Base-by-base conservation (phyloP, 805 yeast species). In the Pichia pseudocactophila region DNA sequence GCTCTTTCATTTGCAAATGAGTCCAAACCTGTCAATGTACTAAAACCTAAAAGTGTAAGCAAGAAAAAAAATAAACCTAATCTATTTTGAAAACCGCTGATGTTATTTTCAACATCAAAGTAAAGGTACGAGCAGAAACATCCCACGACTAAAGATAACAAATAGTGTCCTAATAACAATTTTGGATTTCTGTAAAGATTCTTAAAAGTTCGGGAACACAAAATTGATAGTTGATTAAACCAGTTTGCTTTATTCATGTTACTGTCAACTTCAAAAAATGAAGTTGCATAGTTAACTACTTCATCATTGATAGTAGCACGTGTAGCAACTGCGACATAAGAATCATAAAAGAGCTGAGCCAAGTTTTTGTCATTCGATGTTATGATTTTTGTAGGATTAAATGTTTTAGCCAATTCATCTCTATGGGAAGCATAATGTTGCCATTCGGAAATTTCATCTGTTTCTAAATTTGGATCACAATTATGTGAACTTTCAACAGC, bases 71-170 rank as follows among this genome's bases (percentile, higher is more conserved):
- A 92, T 46, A 92, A 68, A 0, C 98, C 98, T 50, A 92, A 70
- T 53, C 98, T 73, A 62, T 92, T 92, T 61, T 92, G 98, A 69
- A 92, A 92, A 0, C 98, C 98, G 54, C 95, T 80, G 42, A 92
- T 90, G 59, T 90, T 96, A 57, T 87, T 83, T 34, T 79, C 68
- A 20, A 90, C 79, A 55, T 87, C 71, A 63, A 80, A 90, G 61
- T 92, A 92, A 33, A 92, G 68, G 39, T 75, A 75, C 0, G 97
- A 96, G 62, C 96, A 80, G 62, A 90, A 83, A 4, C 79, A 56
- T 1, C 95, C 96, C 61, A 90, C 76, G 13, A 80, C 59, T 8
- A 85, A 62, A 0, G 96, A 81, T 46, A 90, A 68, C 2, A 82
- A 66, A 56, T 90, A 90, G 55, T 92, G 95, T 1, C 92, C 84